Base-by-base conservation (phyloP, 352 stramenopile species). In the Phytopythium sindhum region DNA sequence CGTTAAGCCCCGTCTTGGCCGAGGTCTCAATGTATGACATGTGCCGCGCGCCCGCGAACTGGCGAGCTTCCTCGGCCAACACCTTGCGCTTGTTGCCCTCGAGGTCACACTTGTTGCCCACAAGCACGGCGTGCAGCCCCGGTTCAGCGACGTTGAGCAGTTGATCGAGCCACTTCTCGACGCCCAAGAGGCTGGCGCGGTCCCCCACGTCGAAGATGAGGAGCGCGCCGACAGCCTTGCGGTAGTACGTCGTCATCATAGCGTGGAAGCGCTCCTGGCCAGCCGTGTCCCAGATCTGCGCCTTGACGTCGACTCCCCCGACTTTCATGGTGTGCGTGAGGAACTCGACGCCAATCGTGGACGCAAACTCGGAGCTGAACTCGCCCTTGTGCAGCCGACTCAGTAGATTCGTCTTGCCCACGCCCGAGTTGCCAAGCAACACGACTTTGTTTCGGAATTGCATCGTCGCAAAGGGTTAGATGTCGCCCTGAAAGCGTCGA, bases 201-300 rank as follows among this genome's bases (percentile, higher is more conserved):
- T 90, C 79, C 23, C 73, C 76, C 12, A 93, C 73, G 57, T 93
- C 84, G 48, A 90, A 93, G n/a, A 93, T 84, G 8, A 93, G 61
- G n/a, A 93, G 69, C 19, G 82, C 84, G 0, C 84, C 84, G 21
- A 88, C 73, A 26, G 84, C 81, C 61, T 93, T 95, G 47, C 88
- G 83, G 62, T 96, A 96, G 68, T 95, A 96, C 5, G 88, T 95
- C 12, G 83, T 77, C 86, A 95, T 95, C 85, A 95, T 96, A 19
- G 85, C 80, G 57, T 92, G 85, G 74, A 93, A 96, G 31, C 84
- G 82, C 65, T 96, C 88, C 35, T 95, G 88, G 1, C 88, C 88
- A 6, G 88, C 88, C 0, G 88, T 96, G 61, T 96, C 88, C 88
- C 88, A 96, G 63, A 96, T 96, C 64, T 95, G 83, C 0, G 86